phyloP scores from a whole-genome alignment of 495 filamentous ascomycete genomes.

The Aspergillus bridgeri region DNA sequence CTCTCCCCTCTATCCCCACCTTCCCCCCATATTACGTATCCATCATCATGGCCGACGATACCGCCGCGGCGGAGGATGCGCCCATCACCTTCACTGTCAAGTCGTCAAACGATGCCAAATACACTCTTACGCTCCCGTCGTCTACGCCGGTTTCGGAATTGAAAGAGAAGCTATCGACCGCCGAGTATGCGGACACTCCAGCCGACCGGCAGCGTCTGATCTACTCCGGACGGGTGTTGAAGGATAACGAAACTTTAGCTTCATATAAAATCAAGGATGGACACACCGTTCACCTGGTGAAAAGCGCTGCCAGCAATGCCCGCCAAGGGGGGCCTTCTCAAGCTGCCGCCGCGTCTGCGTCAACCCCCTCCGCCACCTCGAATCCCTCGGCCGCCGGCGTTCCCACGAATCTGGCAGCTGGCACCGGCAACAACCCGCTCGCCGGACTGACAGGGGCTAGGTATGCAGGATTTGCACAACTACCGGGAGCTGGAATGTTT shows the following conservation, averaged over 20 bases:
- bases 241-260: conserved; percentile 80
- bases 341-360: conserved; percentile 40
- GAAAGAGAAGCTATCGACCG: conserved; percentile 77
- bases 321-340: conserved; percentile 57
- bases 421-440: conserved; percentile 86
- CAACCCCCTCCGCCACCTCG: conserved; percentile 47
- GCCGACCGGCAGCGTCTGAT: conserved; percentile 89
- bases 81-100: conserved; percentile 93
- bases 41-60: conserved; percentile 47
- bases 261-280: conserved; percentile 92
- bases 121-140: conserved; percentile 71
- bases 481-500: conserved; percentile 87
- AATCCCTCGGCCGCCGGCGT: conserved; percentile 56
- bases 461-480: conserved; percentile 86
- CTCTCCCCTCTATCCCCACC: conserved; percentile 10
- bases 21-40: conserved; percentile 9
- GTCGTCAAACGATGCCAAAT: conserved; percentile 79
- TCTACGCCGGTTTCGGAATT: conserved; percentile 79
- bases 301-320: conserved; percentile 87
- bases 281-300: conserved; percentile 96
- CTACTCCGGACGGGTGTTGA: conserved; percentile 94
- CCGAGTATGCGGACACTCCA: conserved; percentile 79
- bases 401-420: conserved; percentile 86
- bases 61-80: conserved; percentile 40
- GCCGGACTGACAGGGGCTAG: conserved; percentile 89